Evolutionary conservation across 1,284 basidiomycete genomes (phyloP).

Genomic region (Rhodotorula glutinis): DNA sequence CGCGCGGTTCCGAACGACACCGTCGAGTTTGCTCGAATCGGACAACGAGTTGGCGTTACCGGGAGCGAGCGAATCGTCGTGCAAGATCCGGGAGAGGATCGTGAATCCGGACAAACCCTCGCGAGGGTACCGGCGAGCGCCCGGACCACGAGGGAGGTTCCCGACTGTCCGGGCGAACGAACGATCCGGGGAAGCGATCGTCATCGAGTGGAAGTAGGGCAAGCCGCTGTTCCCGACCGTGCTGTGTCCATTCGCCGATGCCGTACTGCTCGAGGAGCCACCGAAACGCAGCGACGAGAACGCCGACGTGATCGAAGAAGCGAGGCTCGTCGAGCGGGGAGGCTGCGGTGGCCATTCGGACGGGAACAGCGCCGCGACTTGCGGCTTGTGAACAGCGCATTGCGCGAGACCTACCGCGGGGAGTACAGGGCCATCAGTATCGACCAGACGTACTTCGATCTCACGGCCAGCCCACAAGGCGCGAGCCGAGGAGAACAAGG

Average conservation of each 20-base stretch:
- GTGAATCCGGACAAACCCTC: conserved; percentile 42
- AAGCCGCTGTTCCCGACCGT: neutral
- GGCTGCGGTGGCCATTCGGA: conserved; percentile 35
- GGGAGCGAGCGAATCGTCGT: conserved; percentile 40
- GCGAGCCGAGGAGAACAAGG: neutral
- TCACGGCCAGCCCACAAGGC: no score
- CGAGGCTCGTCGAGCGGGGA: conserved; percentile 15
- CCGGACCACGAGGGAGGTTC: conserved; percentile 21
- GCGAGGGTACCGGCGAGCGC: conserved; percentile 29
- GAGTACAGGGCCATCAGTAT: neutral
- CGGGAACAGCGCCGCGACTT: conserved; percentile 33
- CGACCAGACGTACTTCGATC: no score
- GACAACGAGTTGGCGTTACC: conserved; percentile 33
- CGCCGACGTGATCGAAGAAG: conserved; percentile 27
- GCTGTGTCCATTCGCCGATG: neutral
- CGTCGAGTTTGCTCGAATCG: conserved; percentile 37
- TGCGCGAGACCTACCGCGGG: conserved; percentile 34
- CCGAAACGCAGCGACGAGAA: conserved; percentile 34
- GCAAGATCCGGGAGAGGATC: conserved; percentile 40
- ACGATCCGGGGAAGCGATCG: conserved; percentile 17
- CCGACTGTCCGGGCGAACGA: conserved; percentile 34
- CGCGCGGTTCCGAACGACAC: conserved; percentile 7
- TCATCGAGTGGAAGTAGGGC: conserved; percentile 13
- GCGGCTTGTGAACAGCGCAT: conserved; percentile 34
- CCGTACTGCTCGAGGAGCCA: neutral